A percentile compares a stretch with the other conserved stretches of the same genome.
These are phyloP conservation scores for Aspergillus fructus DNA, from an alignment of 2,329 filamentous ascomycete genomes.

Conservation along the genomic window DNA sequence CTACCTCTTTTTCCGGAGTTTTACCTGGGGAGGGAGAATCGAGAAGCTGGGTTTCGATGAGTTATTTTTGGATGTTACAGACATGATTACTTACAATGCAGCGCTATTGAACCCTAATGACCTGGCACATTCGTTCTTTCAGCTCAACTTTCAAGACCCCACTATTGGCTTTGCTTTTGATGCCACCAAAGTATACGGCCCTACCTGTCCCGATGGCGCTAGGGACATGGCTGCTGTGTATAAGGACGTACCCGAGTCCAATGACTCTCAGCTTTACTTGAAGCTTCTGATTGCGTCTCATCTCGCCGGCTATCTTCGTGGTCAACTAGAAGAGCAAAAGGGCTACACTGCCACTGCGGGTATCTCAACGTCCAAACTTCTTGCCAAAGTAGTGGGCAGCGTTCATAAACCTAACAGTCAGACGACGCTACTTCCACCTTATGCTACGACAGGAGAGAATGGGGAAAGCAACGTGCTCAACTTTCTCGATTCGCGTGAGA, in stretches of 20 bases:
- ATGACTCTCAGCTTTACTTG: conserved; percentile 43
- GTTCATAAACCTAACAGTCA: conserved; percentile 84
- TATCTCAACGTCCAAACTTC: conserved; percentile 80
- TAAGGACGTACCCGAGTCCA: conserved; percentile 21
- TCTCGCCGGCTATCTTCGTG: conserved; percentile 71
- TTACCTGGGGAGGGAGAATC: conserved; percentile 74
- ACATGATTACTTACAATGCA: conserved; percentile 80
- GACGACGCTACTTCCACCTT: conserved; percentile 74
- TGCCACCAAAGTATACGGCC: conserved; percentile 65
- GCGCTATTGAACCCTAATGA: conserved; percentile 66
- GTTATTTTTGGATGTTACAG: conserved; percentile 78
- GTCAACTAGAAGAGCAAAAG: conserved; percentile 69
- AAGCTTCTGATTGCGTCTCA: conserved; percentile 78
- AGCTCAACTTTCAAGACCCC: conserved; percentile 70
- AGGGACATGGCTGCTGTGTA: conserved; percentile 15
- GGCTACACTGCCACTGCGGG: conserved; percentile 88
- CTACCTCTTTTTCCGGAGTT: conserved; percentile 68
- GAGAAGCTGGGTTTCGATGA: conserved; percentile 91
- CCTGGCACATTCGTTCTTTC: conserved; percentile 72
- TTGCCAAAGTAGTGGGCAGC: conserved; percentile 81
- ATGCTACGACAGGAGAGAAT: conserved; percentile 34
- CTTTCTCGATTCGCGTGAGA: conserved; percentile 74
- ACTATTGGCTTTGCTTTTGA: conserved; percentile 79
- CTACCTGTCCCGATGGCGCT: conserved; percentile 52
- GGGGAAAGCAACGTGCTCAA: conserved; percentile 53